phyloP scores from a whole-genome alignment of 1,284 basidiomycete species.

The Leccinum fallax region DNA sequence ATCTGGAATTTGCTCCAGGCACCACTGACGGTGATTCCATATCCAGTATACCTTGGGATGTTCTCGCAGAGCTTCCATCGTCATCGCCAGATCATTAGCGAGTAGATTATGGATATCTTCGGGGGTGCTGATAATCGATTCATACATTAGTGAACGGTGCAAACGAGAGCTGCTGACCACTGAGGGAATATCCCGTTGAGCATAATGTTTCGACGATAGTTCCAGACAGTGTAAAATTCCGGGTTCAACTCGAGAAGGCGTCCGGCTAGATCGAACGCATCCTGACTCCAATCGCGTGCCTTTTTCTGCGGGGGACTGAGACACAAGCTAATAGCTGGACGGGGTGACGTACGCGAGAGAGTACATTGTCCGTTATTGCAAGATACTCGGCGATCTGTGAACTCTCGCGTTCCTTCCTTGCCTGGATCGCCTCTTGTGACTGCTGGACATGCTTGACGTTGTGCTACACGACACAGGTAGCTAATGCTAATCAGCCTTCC shows the following conservation, averaged over 20 bases:
- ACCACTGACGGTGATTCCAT: conserved; percentile 96
- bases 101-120: conserved; percentile 67
- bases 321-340: conserved; percentile 1
- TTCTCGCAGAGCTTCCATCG: conserved; percentile 74
- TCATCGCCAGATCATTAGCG: conserved; percentile 76
- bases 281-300: conserved; percentile 60
- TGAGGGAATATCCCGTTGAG: conserved; percentile 69
- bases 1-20: conserved; percentile 79
- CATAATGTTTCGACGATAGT: conserved; percentile 82
- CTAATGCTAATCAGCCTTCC: too few species aligned
- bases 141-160: conserved; percentile 3
- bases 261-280: conserved; percentile 76
- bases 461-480: conserved; percentile 52
- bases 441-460: conserved; percentile 73
- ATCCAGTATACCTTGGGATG: conserved; percentile 97
- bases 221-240: conserved; percentile 94
- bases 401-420: conserved; percentile 69
- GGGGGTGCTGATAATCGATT: conserved; percentile 49
- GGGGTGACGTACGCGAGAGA: conserved; percentile 57
- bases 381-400: conserved; percentile 78
- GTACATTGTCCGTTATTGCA: conserved; percentile 63
- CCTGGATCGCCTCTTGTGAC: conserved; percentile 63
- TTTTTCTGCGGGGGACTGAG: conserved; percentile 57
- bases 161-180: conserved; percentile 45
- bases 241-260: conserved; percentile 80